Percentiles rank a stretch among this genome's conserved stretches.
Evolutionary conservation across 2,329 filamentous ascomycete species (phyloP).

Genomic region (Aschersonia sp.): DNA sequence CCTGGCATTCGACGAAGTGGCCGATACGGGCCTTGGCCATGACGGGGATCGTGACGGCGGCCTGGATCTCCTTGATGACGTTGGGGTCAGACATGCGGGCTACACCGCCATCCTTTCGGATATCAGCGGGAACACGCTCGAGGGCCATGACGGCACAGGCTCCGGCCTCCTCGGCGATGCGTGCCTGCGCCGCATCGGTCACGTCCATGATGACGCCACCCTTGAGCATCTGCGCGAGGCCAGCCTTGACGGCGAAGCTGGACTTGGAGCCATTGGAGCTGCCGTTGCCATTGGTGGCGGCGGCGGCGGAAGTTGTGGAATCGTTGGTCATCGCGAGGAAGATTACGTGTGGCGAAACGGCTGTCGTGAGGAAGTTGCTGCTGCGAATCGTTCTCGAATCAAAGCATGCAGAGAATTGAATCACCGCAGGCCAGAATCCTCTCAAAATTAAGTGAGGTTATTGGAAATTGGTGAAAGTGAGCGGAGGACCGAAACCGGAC

Average conservation of each 20-base stretch:
- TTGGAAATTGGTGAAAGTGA: not conserved
- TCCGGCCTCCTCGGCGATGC: constrained; percentile 93
- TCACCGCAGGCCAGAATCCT: not conserved
- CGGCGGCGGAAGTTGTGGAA: constrained; percentile 11
- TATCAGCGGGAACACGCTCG: constrained; percentile 93
- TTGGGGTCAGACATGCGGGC: constrained; percentile 91
- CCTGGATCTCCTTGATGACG: constrained; percentile 94
- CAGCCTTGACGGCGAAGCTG: constrained; percentile 83
- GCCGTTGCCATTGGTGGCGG: not conserved
- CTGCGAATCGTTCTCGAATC: not conserved
- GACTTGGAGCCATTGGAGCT: constrained; percentile 19
- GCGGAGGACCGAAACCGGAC: not conserved
- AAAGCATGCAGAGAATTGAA: not conserved
- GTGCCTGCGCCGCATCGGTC: constrained; percentile 81
- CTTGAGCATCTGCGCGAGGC: constrained; percentile 94
- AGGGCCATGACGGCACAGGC: constrained; percentile 97
- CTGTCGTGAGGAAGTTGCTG: not conserved
- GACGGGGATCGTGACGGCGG: constrained; percentile 87
- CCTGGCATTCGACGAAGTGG: constrained; percentile 96
- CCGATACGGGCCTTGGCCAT: constrained; percentile 99
- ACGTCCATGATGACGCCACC: constrained; percentile 99
- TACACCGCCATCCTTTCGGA: constrained; percentile 81
- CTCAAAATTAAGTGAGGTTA: too few species aligned
- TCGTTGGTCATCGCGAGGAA: constrained; percentile 19
- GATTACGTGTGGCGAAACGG: not conserved